Percentiles rank a stretch among this genome's conserved stretches.
These are phyloP conservation scores for Marasmius oreades DNA, from an alignment of 1,284 basidiomycete genomes.

Conservation along the genomic window DNA sequence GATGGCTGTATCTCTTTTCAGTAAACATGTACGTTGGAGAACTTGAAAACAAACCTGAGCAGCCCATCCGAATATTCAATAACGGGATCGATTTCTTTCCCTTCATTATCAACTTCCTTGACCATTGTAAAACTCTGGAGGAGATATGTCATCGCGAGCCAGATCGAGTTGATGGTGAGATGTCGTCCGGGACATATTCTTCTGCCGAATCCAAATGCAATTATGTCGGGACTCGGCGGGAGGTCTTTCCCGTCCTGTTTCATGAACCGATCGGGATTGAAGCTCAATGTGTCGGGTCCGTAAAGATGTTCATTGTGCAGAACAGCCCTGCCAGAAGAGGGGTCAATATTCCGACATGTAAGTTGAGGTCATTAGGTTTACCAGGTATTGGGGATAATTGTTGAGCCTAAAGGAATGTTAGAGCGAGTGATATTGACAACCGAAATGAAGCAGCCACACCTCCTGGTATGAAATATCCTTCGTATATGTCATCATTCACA, in stretches of 20 bases:
- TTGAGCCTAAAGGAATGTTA: background rate
- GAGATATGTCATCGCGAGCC: background rate
- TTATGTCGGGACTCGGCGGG: background rate
- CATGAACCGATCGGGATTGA: constrained; percentile 1
- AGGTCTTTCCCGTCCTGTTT: background rate
- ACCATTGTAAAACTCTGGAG: background rate
- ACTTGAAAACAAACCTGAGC: background rate
- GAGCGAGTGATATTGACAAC: background rate
- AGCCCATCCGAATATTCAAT: background rate
- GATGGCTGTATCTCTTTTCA: background rate
- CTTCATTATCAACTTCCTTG: background rate
- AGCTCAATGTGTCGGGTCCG: background rate
- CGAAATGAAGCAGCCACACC: background rate
- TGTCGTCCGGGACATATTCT: background rate
- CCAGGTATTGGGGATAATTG: background rate
- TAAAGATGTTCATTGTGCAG: background rate
- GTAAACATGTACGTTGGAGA: no score
- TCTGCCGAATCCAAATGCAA: constrained; percentile 4
- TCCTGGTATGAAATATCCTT: background rate
- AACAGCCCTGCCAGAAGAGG: background rate
- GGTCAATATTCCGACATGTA: background rate
- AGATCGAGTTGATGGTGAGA: background rate
- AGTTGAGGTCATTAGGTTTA: background rate
- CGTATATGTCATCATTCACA: constrained; percentile 1
- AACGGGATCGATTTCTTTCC: background rate